Base-by-base conservation (phyloP, 2,329 filamentous ascomycete genomes). In the Lachnellula cervina region DNA sequence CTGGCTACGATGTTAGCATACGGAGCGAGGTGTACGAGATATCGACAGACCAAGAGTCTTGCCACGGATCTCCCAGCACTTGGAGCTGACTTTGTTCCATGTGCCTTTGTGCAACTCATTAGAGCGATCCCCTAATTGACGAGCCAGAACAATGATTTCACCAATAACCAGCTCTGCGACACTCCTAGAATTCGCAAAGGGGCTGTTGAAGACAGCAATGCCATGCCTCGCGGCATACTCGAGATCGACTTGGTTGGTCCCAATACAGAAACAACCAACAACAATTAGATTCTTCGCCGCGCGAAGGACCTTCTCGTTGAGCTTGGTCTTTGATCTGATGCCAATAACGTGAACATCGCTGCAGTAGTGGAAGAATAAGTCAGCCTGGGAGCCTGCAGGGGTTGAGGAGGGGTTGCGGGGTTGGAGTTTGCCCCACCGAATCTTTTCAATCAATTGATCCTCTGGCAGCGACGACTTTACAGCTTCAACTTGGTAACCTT, bases 121-220 rank as follows among this genome's bases (percentile, higher is more conserved):
- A 60, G 90, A 96, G 65, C 94, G 89, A 73, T 99, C 94, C 60
- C 90, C 87, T 35, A 99, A 80, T 74, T 99, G 94, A 57, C 94
- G 87, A 21, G 94, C 94, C 52, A 99, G 85, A 40, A 81, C 78
- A 68, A 99, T 97, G 69, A 99, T 92, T 74, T 97, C 93, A 52
- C 80, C 88, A 70, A 99, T 97, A 66, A 97, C 91, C 55, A 97
- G 80, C 77, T 99, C 94, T 55, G 94, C 94, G 51, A 99, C 94
- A 71, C 90, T 96, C 71, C 94, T 88, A 8, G 93, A 97, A 76
- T 99, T 99, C 76, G 89, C 92, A 75, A 99, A 99, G 1, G 94
- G 94, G 46, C 94, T 97, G 77, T 99, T 99, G 84, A 99, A 99
- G 62, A 99, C 94, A 37, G 92, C 91, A 71, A 97, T 96, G 63